Evolutionary conservation across 371 early-diverging fungal genomes (phyloP).

Genomic region (Quaeritorhiza haematococci): DNA sequence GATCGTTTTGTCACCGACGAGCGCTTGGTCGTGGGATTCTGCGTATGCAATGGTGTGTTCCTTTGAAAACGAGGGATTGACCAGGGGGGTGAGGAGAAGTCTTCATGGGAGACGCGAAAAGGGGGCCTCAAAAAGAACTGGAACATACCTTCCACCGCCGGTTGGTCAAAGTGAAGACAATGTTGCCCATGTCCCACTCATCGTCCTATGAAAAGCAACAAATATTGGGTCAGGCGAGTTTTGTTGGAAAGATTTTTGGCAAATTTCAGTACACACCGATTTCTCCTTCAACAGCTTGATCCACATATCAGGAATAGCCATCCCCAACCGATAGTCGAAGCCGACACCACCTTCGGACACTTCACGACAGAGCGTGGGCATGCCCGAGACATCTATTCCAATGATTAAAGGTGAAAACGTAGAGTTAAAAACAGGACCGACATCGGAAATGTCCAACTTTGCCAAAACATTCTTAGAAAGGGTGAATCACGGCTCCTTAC

Average conservation of each 20-base stretch:
- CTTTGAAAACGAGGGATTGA: conserved; percentile 23
- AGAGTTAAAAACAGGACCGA: conserved; percentile 1
- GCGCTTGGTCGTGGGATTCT: conserved; percentile 95
- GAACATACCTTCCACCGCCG: conserved; percentile 57
- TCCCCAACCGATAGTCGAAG: conserved; percentile 92
- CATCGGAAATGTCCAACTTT: too few species aligned
- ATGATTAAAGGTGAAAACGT: conserved; percentile 5
- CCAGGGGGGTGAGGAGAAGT: neutral
- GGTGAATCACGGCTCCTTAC: too few species aligned
- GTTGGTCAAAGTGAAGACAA: conserved; percentile 83
- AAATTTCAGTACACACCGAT: conserved; percentile 10
- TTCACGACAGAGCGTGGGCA: conserved; percentile 93
- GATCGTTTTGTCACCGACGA: conserved; percentile 95
- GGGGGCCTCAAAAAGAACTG: neutral
- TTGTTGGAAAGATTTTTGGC: neutral
- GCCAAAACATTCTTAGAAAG: too few species aligned
- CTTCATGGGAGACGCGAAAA: too few species aligned
- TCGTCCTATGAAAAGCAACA: conserved; percentile 58
- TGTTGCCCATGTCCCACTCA: conserved; percentile 86
- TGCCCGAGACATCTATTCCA: conserved; percentile 90
- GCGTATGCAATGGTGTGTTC: conserved; percentile 90
- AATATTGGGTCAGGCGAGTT: neutral
- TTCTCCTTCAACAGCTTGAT: conserved; percentile 90
- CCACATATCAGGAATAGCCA: conserved; percentile 99
- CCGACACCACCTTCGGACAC: conserved; percentile 90